Evolutionary conservation across 768 basidiomycete genomes (phyloP), one percentile per base, ranked within the genome.

Genomic region (Cubamyces lactineus): DNA sequence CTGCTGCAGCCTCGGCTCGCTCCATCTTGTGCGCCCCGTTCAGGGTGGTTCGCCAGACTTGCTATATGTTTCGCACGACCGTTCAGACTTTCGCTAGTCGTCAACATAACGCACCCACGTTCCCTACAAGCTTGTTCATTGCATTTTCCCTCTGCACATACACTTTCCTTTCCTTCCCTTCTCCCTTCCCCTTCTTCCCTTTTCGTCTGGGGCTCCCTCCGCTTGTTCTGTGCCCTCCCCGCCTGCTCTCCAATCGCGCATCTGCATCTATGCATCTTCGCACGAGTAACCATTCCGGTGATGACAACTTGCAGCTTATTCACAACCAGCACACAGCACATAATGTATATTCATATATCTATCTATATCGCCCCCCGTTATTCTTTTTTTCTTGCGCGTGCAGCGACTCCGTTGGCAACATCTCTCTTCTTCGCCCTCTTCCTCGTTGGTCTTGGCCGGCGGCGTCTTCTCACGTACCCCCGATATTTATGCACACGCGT

Each of bases 261-360:
- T 40, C 39, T 15, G 28, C 28, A 28, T 7, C 28, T 7, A 28
- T 13, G 13, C 46, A 9, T 26, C 23, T 26, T 11, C 6, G 23
- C 23, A 28, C 28, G 28, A 47, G n/a, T 24, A 24, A 24, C 8
- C 11, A 23, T 7, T 3, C 5, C 34, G 34, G 34, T 34, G 28
- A 30, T 30, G 28, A 30, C 28, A n/a, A 30, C 28, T 30, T 11
- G 34, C 34, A 34, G 28, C 30, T 16, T 49, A 17, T 43, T 17
- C 2, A 49, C 48, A 6, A 21, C 8, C 47, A 48, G 24, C 23
- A 7, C n/a, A 23, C 17, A 49, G 41, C 41, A 26, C n/a, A 48
- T 48, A 38, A 57, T 57, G 55, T 57, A 57, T 57, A 21, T 38
- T 48, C 16, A 6, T 57, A 57, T 57, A 46, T 57, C 47, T 48